phyloP scores from a whole-genome alignment of 768 basidiomycete genomes.

The Pleurotus tuber-regium region DNA sequence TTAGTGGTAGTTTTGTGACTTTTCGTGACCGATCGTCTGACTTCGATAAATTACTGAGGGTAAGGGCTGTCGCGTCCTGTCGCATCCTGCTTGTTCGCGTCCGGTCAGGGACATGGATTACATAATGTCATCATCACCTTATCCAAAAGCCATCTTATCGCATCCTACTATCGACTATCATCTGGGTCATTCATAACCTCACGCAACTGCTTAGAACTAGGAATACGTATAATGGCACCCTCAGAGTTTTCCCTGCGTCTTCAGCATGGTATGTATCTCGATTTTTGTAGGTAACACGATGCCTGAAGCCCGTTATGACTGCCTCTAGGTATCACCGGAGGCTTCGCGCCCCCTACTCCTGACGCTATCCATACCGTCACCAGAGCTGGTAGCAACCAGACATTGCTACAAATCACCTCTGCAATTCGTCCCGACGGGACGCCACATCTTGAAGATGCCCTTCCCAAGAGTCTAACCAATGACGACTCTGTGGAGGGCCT shows the following conservation, averaged over 20 bases:
- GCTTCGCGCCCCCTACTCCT: slow-evolving; percentile 70
- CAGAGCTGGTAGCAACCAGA: slow-evolving; percentile 28
- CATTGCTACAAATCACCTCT: slow-evolving; percentile 41
- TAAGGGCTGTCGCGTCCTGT: no score
- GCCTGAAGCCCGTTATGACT: no score
- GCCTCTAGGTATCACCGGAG: slow-evolving; percentile 75
- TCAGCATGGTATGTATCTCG: slow-evolving; percentile 50
- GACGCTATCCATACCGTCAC: slow-evolving; percentile 53
- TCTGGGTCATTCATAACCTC: no score
- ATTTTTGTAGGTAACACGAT: no score
- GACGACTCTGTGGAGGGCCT: slow-evolving; percentile 33
- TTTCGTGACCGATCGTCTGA: no score
- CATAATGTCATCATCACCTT: no score
- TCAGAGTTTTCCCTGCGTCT: slow-evolving; percentile 55
- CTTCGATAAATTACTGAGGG: no score
- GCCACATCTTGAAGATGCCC: slow-evolving; percentile 35
- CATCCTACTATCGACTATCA: slow-evolving; percentile 1
- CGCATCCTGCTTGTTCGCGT: no score
- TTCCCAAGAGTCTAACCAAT: slow-evolving; percentile 39
- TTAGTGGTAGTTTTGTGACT: no score
- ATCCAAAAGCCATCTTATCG: no score
- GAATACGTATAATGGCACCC: slow-evolving; percentile 39
- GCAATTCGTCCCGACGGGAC: slow-evolving; percentile 49
- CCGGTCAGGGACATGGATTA: no score
- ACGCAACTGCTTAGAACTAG: no score